phyloP scores from a whole-genome alignment of 495 filamentous ascomycete species.

The Ramalina peruviana region DNA sequence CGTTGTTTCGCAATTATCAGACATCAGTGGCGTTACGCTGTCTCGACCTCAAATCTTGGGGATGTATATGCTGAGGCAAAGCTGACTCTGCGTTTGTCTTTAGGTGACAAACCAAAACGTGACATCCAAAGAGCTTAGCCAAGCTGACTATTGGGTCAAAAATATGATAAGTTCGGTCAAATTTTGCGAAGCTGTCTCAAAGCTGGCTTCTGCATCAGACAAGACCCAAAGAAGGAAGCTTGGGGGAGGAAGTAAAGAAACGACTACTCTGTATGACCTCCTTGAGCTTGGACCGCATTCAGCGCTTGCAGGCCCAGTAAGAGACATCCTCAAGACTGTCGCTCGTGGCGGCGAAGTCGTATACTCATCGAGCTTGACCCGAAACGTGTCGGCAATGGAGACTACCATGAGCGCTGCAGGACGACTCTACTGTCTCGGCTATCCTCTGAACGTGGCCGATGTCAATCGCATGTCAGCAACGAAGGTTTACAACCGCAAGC shows the following conservation, averaged over 20 bases:
- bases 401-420: background rate
- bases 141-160: conserved; percentile 7
- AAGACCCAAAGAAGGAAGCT: conserved; percentile 4
- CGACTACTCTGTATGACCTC: conserved; percentile 23
- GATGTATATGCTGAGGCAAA: conserved; percentile 6
- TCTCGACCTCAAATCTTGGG: conserved; percentile 9
- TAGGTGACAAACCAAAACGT: background rate
- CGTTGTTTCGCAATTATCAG: too few relatives aligned
- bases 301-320: conserved; percentile 39
- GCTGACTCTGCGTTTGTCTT: background rate
- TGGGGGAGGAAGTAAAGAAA: background rate
- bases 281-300: conserved; percentile 43
- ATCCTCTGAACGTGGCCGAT: background rate
- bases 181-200: conserved; percentile 3
- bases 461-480: background rate
- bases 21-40: too few relatives aligned
- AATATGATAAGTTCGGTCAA: conserved; percentile 1
- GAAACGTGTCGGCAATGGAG: background rate
- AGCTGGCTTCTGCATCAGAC: background rate
- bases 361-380: background rate
- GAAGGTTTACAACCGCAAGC: too few relatives aligned
- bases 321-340: conserved; percentile 24
- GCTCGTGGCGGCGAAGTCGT: background rate
- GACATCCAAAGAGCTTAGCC: background rate
- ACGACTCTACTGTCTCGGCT: conserved; percentile 2